Evolutionary conservation across 768 basidiomycete species (phyloP).

Genomic region (Xerocomellus dryophilus): DNA sequence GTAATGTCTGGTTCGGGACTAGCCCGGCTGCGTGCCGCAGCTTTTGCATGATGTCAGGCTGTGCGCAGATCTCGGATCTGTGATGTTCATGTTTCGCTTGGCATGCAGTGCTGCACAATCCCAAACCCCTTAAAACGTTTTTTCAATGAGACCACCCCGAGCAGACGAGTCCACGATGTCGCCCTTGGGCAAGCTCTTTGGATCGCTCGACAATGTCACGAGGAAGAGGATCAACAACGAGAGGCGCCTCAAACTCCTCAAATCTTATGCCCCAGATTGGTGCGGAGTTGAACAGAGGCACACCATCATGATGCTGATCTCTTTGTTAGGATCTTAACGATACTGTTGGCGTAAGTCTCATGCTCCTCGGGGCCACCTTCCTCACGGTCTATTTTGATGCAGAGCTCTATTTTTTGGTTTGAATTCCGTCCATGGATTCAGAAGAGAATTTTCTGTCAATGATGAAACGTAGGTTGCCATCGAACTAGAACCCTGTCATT

Average conservation of each 20-base stretch:
- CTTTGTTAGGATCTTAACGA: constrained; percentile 58
- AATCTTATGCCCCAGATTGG: constrained; percentile 79
- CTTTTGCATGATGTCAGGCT: not conserved
- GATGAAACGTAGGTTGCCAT: constrained; percentile 60
- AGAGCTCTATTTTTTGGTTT: constrained; percentile 64
- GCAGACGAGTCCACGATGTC: constrained; percentile 13
- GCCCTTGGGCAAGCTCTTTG: constrained; percentile 6
- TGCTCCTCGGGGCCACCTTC: not conserved
- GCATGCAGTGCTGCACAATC: not conserved
- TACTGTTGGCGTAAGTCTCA: constrained; percentile 56
- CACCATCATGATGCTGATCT: not conserved
- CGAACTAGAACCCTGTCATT: not conserved
- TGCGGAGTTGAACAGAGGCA: constrained; percentile 31
- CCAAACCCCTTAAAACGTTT: not conserved
- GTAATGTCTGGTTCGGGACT: too few relatives aligned
- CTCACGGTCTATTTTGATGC: not conserved
- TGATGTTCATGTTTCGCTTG: not conserved
- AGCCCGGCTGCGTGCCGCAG: not conserved
- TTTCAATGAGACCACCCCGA: not conserved
- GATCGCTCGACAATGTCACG: constrained; percentile 1
- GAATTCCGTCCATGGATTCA: constrained; percentile 66
- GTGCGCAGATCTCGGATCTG: not conserved
- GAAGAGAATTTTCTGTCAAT: constrained; percentile 71
- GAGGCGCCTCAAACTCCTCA: constrained; percentile 42
- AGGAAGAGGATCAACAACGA: constrained; percentile 23